Evolutionary conservation across 1,284 basidiomycete genomes (phyloP).

Genomic region (Mrakiaceae sp.): DNA sequence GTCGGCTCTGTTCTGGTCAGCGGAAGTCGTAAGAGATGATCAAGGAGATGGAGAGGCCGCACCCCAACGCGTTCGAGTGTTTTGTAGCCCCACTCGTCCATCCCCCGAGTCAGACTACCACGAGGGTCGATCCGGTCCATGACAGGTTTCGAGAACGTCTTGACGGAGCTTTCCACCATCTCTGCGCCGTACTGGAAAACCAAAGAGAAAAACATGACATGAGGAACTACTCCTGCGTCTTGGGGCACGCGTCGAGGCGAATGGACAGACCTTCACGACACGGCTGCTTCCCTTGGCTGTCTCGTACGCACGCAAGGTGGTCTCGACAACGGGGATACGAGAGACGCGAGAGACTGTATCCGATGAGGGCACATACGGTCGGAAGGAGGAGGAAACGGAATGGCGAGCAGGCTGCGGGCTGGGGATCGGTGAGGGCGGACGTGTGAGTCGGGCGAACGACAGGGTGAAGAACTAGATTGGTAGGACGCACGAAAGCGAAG

Average conservation of each 20-base stretch:
- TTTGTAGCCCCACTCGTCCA: constrained; percentile 67
- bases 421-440: background rate
- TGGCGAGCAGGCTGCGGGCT: no score
- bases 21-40: background rate
- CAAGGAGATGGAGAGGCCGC: background rate
- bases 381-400: no score
- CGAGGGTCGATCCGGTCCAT: constrained; percentile 57
- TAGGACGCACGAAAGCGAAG: background rate
- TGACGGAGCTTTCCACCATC: constrained; percentile 75
- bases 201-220: background rate
- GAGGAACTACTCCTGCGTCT: background rate
- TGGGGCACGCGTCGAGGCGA: background rate
- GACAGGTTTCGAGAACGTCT: constrained; percentile 71
- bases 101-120: constrained; percentile 49
- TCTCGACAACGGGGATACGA: constrained; percentile 49
- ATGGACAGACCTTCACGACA: constrained; percentile 52
- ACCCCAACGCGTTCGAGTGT: constrained; percentile 62
- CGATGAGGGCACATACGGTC: constrained; percentile 14
- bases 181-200: constrained; percentile 62
- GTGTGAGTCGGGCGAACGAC: background rate
- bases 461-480: background rate
- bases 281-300: constrained; percentile 63
- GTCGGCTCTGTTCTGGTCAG: background rate
- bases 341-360: constrained; percentile 42
- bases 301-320: constrained; percentile 60